Conservation (phyloP, 176 grass and related monocot species). For the Zoysia japonica region DNA sequence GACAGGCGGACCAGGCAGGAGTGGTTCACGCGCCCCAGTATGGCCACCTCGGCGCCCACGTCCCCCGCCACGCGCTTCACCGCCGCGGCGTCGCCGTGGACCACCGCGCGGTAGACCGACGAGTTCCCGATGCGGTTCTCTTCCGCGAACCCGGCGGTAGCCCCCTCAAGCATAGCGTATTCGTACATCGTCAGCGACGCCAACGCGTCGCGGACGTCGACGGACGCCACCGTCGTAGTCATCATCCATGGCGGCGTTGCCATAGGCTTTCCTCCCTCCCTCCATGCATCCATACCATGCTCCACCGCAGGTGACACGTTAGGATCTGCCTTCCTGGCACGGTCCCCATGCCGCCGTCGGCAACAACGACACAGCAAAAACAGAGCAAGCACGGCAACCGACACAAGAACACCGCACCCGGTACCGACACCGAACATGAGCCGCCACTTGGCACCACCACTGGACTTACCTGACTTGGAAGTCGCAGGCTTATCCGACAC, state of each 20-base stretch:
- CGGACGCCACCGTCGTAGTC: not conserved
- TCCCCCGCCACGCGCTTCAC: constrained; percentile 53
- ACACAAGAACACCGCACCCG: constrained; percentile 38
- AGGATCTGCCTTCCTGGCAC: not conserved
- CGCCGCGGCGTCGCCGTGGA: constrained; percentile 52
- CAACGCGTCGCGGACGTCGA: constrained; percentile 30
- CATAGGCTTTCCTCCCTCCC: not conserved
- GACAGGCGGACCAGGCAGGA: constrained; percentile 42
- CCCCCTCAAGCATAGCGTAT: constrained; percentile 36
- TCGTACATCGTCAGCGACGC: constrained; percentile 52
- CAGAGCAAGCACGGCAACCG: constrained; percentile 19
- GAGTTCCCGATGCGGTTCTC: constrained; percentile 16
- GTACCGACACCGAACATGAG: constrained; percentile 48
- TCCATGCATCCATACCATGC: not conserved
- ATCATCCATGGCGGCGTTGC: not conserved
- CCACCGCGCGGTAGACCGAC: constrained; percentile 50
- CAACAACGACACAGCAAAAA: constrained; percentile 5
- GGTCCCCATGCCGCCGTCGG: not conserved
- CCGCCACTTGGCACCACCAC: constrained; percentile 19
- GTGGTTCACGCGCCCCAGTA: constrained; percentile 60
- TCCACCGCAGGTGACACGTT: not conserved
- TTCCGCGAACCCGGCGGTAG: constrained; percentile 40
- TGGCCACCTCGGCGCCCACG: constrained; percentile 52
- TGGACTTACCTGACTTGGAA: not conserved
- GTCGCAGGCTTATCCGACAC: not conserved